Evolutionary conservation across 768 basidiomycete species (phyloP).

Genomic region (Clitopilus passeckerianus): DNA sequence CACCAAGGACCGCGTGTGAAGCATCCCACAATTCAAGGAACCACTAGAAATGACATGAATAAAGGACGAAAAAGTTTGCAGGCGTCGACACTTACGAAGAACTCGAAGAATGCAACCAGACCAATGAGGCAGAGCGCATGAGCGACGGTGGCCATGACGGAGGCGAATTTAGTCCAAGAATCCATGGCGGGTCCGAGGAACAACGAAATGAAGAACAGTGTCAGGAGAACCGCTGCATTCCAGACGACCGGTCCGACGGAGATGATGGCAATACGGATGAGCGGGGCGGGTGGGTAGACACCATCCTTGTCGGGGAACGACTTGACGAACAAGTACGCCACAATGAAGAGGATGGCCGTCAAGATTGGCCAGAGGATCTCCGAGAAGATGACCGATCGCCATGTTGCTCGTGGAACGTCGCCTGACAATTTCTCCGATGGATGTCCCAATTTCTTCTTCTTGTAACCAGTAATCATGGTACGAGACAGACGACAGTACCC

Average conservation of each 20-base stretch:
- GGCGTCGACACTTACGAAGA: conserved; percentile 65
- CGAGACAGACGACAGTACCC: conserved; percentile 97
- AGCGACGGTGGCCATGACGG: conserved; percentile 89
- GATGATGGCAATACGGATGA: conserved; percentile 86
- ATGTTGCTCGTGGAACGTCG: conserved; percentile 89
- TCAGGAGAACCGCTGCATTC: conserved; percentile 85
- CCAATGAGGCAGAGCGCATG: conserved; percentile 82
- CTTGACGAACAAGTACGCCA: conserved; percentile 92
- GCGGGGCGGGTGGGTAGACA: conserved; percentile 68
- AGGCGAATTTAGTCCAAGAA: conserved; percentile 82
- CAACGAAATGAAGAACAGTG: conserved; percentile 87
- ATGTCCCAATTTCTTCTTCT: conserved; percentile 97
- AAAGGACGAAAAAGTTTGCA: conserved; percentile 7
- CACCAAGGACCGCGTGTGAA: conserved; percentile 92
- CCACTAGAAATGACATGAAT: conserved; percentile 52
- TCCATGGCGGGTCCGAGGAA: conserved; percentile 89
- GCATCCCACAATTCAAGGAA: conserved; percentile 95
- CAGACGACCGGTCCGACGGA: conserved; percentile 91
- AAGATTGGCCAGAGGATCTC: conserved; percentile 82
- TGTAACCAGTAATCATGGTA: conserved; percentile 98
- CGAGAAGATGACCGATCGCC: conserved; percentile 77
- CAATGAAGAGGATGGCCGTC: conserved; percentile 68
- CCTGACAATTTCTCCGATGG: conserved; percentile 96
- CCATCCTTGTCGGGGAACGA: conserved; percentile 72
- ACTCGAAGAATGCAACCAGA: conserved; percentile 87